Evolutionary conservation across 2,329 filamentous ascomycete species (phyloP).

Genomic region (Nothophaeocryptopus gaeumannii): DNA sequence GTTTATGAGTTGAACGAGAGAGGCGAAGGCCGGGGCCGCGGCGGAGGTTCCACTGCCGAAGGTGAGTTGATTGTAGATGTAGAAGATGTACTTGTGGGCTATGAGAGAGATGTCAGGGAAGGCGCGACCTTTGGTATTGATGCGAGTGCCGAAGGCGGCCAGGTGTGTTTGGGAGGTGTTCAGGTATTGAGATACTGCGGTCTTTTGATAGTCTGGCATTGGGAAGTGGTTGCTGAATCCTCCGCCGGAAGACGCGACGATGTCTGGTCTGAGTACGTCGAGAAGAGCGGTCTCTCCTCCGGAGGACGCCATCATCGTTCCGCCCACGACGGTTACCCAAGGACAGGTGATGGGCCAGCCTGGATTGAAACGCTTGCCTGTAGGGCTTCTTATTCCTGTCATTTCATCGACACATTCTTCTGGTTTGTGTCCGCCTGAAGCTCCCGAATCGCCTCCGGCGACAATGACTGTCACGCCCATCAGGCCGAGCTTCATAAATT

Average conservation of each 20-base stretch:
- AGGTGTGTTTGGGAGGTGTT: not conserved
- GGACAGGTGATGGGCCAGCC: conserved; percentile 22
- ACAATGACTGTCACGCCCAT: conserved; percentile 39
- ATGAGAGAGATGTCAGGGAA: too few species aligned
- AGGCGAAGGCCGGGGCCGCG: conserved; percentile 29
- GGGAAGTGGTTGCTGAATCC: conserved; percentile 36
- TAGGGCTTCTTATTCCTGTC: conserved; percentile 16
- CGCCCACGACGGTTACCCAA: conserved; percentile 40
- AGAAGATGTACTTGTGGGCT: too few species aligned
- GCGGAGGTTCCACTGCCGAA: conserved; percentile 40
- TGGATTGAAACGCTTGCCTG: too few species aligned
- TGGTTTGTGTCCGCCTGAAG: conserved; percentile 22
- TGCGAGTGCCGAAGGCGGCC: too few species aligned
- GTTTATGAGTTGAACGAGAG: conserved; percentile 30
- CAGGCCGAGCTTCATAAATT: conserved; percentile 47
- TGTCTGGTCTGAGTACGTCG: not conserved
- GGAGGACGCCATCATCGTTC: conserved; percentile 31
- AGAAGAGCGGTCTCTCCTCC: too few species aligned
- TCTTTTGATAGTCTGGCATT: conserved; percentile 34
- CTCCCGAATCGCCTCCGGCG: conserved; percentile 40
- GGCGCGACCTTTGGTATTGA: too few species aligned
- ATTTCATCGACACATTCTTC: conserved; percentile 15
- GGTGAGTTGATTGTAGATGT: conserved; percentile 22
- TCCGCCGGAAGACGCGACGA: conserved; percentile 11
- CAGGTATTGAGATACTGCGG: conserved; percentile 30